Evolutionary conservation across 768 basidiomycete species (phyloP).

Genomic region (Fomitopsis serialis): DNA sequence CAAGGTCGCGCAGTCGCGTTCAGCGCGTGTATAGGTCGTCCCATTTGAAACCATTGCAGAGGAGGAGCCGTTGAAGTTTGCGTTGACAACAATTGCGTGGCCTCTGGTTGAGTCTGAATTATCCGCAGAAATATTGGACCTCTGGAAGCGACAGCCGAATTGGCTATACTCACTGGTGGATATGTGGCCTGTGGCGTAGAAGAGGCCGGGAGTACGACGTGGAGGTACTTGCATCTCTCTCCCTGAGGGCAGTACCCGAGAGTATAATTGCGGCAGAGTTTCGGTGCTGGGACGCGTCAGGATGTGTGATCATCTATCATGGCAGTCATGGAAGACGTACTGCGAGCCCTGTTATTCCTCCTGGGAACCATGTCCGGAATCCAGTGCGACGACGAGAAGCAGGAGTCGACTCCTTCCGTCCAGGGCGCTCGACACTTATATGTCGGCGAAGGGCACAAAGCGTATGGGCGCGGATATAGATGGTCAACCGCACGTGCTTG

Average conservation of each 20-base stretch:
- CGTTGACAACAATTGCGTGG: too few species aligned
- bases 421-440: conserved; percentile 16
- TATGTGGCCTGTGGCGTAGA: conserved; percentile 8
- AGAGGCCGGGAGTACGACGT: conserved; percentile 18
- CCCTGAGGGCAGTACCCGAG: conserved; percentile 33
- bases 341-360: conserved; percentile 10
- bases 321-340: conserved; percentile 7
- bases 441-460: conserved; percentile 14
- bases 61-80: too few species aligned
- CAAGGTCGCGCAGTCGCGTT: background rate
- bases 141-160: background rate
- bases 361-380: conserved; percentile 5
- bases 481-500: conserved; percentile 15
- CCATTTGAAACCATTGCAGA: background rate
- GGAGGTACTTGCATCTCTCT: conserved; percentile 33
- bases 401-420: conserved; percentile 9
- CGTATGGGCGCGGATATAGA: conserved; percentile 16
- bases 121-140: background rate
- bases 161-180: background rate
- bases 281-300: conserved; percentile 20
- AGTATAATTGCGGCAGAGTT: conserved; percentile 31
- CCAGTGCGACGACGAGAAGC: background rate
- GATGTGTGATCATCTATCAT: background rate
- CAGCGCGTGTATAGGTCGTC: background rate
- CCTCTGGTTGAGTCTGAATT: too few species aligned